A percentile compares a stretch with the other conserved stretches of the same genome.
These are phyloP conservation scores for Ceratobasidium sp. DNA, from an alignment of 1,284 basidiomycete species.

Conservation along the genomic window DNA sequence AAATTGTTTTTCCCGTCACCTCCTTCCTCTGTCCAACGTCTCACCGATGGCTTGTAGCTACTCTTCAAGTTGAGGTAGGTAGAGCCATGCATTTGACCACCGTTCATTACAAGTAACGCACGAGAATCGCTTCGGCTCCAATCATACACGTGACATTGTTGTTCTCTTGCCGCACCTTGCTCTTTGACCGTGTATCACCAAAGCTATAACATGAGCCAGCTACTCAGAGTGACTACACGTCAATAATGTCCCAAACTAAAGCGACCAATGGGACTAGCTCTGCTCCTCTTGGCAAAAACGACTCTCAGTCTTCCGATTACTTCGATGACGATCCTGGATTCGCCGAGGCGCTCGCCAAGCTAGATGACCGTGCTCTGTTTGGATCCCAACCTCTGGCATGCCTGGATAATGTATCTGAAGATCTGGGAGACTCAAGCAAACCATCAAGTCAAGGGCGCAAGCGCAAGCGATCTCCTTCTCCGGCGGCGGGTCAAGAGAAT, in stretches of 20 bases:
- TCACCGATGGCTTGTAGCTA: too few relatives aligned
- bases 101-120: not conserved
- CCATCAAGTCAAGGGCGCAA: constrained; percentile 23
- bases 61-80: too few relatives aligned
- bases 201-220: not conserved
- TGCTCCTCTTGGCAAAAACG: not conserved
- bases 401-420: constrained; percentile 14
- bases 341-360: constrained; percentile 8
- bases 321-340: constrained; percentile 37
- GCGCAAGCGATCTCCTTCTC: constrained; percentile 18
- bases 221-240: not conserved
- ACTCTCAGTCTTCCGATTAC: constrained; percentile 29
- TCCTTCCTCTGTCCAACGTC: too few relatives aligned
- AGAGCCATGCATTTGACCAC: too few relatives aligned
- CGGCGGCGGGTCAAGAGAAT: constrained; percentile 10
- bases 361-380: constrained; percentile 24
- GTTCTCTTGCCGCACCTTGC: not conserved
- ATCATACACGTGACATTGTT: constrained; percentile 14
- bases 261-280: not conserved
- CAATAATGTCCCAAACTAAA: constrained; percentile 7
- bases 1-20: too few relatives aligned
- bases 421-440: not conserved
- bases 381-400: constrained; percentile 30
- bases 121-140: constrained; percentile 1
- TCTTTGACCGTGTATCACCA: not conserved